Conservation (phyloP, 1,284 basidiomycete genomes). For the Ustilago bromivora region DNA sequence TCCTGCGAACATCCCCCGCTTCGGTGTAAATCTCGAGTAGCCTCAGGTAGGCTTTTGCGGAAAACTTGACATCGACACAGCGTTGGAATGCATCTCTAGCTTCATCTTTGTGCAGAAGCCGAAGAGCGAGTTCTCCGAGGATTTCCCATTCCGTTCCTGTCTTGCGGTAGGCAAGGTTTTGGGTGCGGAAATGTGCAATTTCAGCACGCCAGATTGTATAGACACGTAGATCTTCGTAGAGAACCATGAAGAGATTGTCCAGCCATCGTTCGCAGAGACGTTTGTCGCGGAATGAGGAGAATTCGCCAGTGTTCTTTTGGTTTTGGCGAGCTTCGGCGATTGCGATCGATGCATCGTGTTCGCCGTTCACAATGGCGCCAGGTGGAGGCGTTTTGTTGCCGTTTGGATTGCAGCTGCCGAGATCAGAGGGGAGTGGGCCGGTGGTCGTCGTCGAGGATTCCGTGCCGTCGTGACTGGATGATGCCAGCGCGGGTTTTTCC, state of each 20-base stretch:
- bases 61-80: constrained; percentile 89
- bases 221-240: constrained; percentile 98
- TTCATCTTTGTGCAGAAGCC: constrained; percentile 95
- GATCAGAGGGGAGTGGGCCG: too few species aligned
- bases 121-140: constrained; percentile 89
- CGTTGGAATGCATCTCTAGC: constrained; percentile 96
- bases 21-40: constrained; percentile 94
- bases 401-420: too few species aligned
- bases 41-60: constrained; percentile 89
- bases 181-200: constrained; percentile 97
- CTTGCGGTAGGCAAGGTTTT: constrained; percentile 95
- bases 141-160: constrained; percentile 99
- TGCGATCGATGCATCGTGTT: constrained; percentile 49
- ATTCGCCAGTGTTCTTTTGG: constrained; percentile 70
- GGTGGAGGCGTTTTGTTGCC: neutral
- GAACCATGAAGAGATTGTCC: constrained; percentile 97
- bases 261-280: constrained; percentile 97
- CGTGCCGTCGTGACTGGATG: constrained; percentile 61
- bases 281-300: constrained; percentile 93
- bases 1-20: constrained; percentile 89
- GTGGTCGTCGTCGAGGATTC: constrained; percentile 21
- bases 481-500: constrained; percentile 70
- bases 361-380: constrained; percentile 41
- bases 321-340: constrained; percentile 47
- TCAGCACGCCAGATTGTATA: constrained; percentile 99